Base-by-base conservation (phyloP, 2,329 filamentous ascomycete species). In the Clarireedia homoeocarpa region DNA sequence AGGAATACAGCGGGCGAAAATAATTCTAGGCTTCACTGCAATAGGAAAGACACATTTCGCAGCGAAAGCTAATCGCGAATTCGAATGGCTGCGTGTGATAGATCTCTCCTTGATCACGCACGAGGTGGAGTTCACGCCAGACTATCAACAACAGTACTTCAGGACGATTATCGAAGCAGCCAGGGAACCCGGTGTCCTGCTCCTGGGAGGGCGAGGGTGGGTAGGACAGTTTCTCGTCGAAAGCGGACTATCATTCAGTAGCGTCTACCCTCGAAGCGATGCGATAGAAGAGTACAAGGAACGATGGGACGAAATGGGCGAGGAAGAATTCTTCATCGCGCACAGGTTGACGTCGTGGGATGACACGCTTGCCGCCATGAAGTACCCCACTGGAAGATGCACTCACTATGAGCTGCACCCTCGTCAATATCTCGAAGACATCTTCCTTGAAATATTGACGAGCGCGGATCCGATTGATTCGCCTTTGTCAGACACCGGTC, bases 51-150 rank as follows among this genome's bases (percentile, higher is more conserved):
- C 47, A n/a, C 46, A 55, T n/a, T 20, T 51, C 5, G 53, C 53
- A 12, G 53, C 53, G 9, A 44, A 36, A 44, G 53, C 53, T 6
- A 55, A 55, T 15, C 53, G 47, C 15, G 53, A 51, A 38, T 55
- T 51, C 26, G 47, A 51, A 44, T 55, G 53, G 53, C 12, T 55
- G 20, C 46, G 34, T 44, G 53, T 55, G 26, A 55, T 55, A 44
- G 53, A 55, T 7, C 42, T 42, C 40, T 55, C 53, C 12, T 39
- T 55, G 14, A 34, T 42, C 17, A 23, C 38, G 14, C 46, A 55
- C 15, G 38, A 40, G 17, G 7, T 51, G 2, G 53, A 55, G 39
- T 36, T 50, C 38, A 34, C 46, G 14, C n/a, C 30, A 17, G 46
- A 55, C 23, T 44, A 50, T 2, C 40, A 44, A 27, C 4, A 36